Percentiles rank a stretch among this genome's conserved stretches.
phyloP scores from a whole-genome alignment of 176 grass and related monocot species.

The Avena atlantica region DNA sequence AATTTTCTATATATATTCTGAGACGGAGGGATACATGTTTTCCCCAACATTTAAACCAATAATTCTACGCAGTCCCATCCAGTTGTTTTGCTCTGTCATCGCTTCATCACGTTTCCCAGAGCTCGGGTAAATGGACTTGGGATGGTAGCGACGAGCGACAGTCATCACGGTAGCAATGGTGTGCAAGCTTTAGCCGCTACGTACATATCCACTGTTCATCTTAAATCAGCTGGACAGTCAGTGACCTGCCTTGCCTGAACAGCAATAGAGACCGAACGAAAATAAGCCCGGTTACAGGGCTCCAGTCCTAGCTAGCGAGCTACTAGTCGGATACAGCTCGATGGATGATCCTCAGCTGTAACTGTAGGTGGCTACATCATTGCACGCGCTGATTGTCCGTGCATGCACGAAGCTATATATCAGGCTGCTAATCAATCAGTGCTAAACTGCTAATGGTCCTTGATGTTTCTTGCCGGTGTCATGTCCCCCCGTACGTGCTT shows the following conservation, averaged over 20 bases:
- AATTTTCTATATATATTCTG: no score
- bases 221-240: not conserved
- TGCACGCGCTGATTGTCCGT: not conserved
- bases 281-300: not conserved
- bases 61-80: no score
- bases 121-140: no score
- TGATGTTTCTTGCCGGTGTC: not conserved
- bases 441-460: not conserved
- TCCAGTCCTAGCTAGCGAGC: no score
- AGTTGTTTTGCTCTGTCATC: no score
- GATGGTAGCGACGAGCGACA: no score
- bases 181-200: no score
- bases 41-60: no score
- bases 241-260: not conserved
- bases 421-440: not conserved
- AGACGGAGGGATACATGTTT: no score
- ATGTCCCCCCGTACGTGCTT: not conserved
- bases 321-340: not conserved
- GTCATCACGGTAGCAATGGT: no score
- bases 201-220: not conserved
- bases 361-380: not conserved
- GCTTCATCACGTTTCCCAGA: not conserved
- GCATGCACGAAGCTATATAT: not conserved
- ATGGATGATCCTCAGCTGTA: not conserved
- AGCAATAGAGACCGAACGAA: not conserved